Conservation (phyloP, 371 early-diverging fungal genomes). For the Mucor irregularis region DNA sequence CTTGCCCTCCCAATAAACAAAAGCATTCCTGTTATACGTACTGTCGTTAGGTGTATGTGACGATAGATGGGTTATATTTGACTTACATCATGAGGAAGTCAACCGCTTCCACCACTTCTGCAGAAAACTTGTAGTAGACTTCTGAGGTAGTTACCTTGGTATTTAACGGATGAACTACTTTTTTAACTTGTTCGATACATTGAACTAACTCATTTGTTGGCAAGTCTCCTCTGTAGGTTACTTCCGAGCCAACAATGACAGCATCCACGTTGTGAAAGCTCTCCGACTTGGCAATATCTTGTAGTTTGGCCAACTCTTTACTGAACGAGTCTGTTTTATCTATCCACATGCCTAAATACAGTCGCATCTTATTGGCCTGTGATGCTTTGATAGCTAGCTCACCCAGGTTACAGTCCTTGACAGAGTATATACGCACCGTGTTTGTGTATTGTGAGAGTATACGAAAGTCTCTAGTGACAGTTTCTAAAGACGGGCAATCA, state of each 20-base stretch:
- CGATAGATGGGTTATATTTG: neutral
- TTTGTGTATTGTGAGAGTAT: conserved; percentile 49
- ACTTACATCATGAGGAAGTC: conserved; percentile 61
- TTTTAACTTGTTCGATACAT: conserved; percentile 38
- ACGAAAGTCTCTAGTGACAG: conserved; percentile 46
- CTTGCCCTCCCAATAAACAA: conserved; percentile 65
- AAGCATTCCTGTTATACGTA: conserved; percentile 46
- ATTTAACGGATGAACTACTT: conserved; percentile 25
- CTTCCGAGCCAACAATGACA: conserved; percentile 64
- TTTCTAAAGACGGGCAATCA: conserved; percentile 52
- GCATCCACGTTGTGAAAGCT: conserved; percentile 40
- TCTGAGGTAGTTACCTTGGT: conserved; percentile 56
- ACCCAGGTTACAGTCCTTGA: conserved; percentile 59
- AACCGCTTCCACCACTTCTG: conserved; percentile 42
- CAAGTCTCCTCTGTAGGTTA: conserved; percentile 55
- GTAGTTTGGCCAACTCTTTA: conserved; percentile 43
- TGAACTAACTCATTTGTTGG: conserved; percentile 27
- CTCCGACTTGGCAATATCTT: conserved; percentile 23
- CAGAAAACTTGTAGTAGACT: conserved; percentile 50
- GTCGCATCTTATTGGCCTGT: conserved; percentile 46
- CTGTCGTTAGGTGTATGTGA: neutral
- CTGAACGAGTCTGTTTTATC: conserved; percentile 48
- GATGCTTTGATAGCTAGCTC: conserved; percentile 56
- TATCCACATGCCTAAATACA: conserved; percentile 65
- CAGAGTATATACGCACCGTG: conserved; percentile 52